A percentile compares a stretch with the other conserved stretches of the same genome.
phyloP scores from a whole-genome alignment of 768 basidiomycete genomes.

The Lactarius psammicola region DNA sequence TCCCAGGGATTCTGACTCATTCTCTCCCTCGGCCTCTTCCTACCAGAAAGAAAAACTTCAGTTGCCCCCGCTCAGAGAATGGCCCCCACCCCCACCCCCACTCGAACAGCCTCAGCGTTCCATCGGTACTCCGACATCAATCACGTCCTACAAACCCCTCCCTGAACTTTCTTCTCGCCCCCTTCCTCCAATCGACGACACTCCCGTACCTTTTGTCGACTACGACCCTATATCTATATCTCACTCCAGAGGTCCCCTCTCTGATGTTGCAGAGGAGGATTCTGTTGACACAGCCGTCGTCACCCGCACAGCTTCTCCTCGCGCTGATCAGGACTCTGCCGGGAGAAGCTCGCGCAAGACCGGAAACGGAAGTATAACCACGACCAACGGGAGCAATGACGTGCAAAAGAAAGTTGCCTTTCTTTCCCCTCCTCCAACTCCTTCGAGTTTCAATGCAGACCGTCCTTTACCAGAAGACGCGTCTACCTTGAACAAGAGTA shows the following conservation, averaged over 20 bases:
- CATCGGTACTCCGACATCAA: slow-evolving; percentile 36
- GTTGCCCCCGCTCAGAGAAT: slow-evolving; percentile 60
- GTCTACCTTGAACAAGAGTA: slow-evolving; percentile 53
- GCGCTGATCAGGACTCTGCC: slow-evolving; percentile 36
- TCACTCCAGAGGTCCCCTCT: slow-evolving; percentile 31
- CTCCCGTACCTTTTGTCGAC: slow-evolving; percentile 37
- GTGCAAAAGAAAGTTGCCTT: slow-evolving; percentile 86
- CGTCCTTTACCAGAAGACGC: slow-evolving; percentile 52
- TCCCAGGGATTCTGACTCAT: slow-evolving; percentile 37
- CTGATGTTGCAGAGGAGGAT: slow-evolving; percentile 27
- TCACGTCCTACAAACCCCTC: slow-evolving; percentile 64
- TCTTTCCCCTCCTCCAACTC: slow-evolving; percentile 75
- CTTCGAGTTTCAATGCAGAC: slow-evolving; percentile 47
- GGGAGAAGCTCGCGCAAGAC: slow-evolving; percentile 42
- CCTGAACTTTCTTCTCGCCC: slow-evolving; percentile 59
- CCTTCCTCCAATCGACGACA: slow-evolving; percentile 49
- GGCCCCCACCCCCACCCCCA: slow-evolving; percentile 58
- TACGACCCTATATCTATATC: slow-evolving; percentile 27
- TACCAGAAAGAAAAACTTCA: slow-evolving; percentile 58
- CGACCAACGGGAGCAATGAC: slow-evolving; percentile 40
- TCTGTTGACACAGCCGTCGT: slow-evolving; percentile 25
- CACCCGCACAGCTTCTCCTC: slow-evolving; percentile 27
- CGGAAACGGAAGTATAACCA: slow-evolving; percentile 38
- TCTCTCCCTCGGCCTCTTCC: slow-evolving; percentile 26
- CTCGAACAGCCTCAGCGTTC: slow-evolving; percentile 31